Conservation (phyloP, 2,329 filamentous ascomycete genomes). For the Cordyceps pruinosa region DNA sequence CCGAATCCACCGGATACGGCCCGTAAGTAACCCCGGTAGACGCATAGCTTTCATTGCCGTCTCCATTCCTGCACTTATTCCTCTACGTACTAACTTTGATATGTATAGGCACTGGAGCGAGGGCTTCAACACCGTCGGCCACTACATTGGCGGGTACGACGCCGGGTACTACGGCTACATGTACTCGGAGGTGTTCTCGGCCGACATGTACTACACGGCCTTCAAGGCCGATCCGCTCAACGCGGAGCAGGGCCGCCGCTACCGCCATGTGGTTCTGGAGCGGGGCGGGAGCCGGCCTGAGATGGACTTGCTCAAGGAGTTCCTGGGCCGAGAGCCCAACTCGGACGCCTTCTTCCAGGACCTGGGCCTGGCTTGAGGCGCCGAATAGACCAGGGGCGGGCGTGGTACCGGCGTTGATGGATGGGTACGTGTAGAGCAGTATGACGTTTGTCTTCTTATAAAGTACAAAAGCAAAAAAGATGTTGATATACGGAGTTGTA, state of each 20-base stretch:
- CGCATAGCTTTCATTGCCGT: too few species aligned
- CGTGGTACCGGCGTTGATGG: not conserved
- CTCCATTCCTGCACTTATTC: not conserved
- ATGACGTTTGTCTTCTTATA: too few species aligned
- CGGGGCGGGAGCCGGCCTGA: slow-evolving; percentile 72
- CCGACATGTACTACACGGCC: slow-evolving; percentile 78
- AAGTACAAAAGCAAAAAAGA: too few species aligned
- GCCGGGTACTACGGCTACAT: slow-evolving; percentile 52
- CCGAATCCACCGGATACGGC: slow-evolving; percentile 55
- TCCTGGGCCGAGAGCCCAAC: slow-evolving; percentile 68
- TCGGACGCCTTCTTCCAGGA: slow-evolving; percentile 76
- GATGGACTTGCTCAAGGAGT: slow-evolving; percentile 72
- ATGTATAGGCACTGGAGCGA: slow-evolving; percentile 61
- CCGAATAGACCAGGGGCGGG: not conserved
- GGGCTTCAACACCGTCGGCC: slow-evolving; percentile 73
- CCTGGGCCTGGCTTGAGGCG: slow-evolving; percentile 42
- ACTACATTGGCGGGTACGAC: slow-evolving; percentile 78
- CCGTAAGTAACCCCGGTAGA: slow-evolving; percentile 33
- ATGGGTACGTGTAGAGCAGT: not conserved
- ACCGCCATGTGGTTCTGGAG: slow-evolving; percentile 72
- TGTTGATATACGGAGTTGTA: too few species aligned
- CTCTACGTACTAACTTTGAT: not conserved
- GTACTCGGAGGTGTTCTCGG: slow-evolving; percentile 71
- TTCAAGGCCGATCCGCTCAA: slow-evolving; percentile 78
- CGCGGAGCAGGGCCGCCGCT: slow-evolving; percentile 62